A percentile compares a stretch with the other conserved stretches of the same genome.
Conservation (phyloP, 1,284 basidiomycete genomes). For the Blastosporella zonata region DNA sequence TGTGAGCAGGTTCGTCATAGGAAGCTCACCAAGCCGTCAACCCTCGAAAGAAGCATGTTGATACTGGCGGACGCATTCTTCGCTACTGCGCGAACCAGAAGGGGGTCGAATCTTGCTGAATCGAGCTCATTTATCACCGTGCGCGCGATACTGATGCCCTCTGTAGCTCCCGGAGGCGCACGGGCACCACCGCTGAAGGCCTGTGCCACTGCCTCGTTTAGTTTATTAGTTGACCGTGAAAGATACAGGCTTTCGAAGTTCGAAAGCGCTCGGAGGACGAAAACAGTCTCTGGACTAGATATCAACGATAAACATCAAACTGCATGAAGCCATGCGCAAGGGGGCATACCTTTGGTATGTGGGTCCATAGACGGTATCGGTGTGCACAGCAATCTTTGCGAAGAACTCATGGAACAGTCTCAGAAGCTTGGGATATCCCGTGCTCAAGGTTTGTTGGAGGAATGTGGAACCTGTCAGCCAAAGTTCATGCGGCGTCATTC, state of each 20-base stretch:
- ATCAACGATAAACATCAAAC: neutral
- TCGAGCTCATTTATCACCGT: conserved; percentile 88
- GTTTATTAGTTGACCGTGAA: conserved; percentile 74
- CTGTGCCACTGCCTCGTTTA: conserved; percentile 77
- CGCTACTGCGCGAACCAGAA: conserved; percentile 78
- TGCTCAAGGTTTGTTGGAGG: conserved; percentile 82
- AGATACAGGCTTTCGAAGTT: conserved; percentile 85
- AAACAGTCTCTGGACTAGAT: conserved; percentile 84
- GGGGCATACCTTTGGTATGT: conserved; percentile 72
- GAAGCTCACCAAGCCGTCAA: conserved; percentile 64
- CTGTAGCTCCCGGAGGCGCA: conserved; percentile 67
- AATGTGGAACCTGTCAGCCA: conserved; percentile 74
- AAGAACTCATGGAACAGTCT: conserved; percentile 96
- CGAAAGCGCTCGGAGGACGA: conserved; percentile 80
- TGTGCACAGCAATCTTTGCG: conserved; percentile 89
- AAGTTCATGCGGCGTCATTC: neutral
- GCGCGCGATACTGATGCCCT: conserved; percentile 76
- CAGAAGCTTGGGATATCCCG: conserved; percentile 82
- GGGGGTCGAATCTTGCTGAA: conserved; percentile 88
- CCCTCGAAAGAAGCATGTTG: conserved; percentile 58
- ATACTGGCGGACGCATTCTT: conserved; percentile 67
- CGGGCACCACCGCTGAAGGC: conserved; percentile 69
- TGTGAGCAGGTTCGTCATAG: neutral
- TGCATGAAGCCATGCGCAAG: neutral
- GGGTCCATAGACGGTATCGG: conserved; percentile 86